Evolutionary conservation across 306 rosid genomes (phyloP), one percentile per base, ranked within the genome.

Genomic region (Vachellia pachyceras): DNA sequence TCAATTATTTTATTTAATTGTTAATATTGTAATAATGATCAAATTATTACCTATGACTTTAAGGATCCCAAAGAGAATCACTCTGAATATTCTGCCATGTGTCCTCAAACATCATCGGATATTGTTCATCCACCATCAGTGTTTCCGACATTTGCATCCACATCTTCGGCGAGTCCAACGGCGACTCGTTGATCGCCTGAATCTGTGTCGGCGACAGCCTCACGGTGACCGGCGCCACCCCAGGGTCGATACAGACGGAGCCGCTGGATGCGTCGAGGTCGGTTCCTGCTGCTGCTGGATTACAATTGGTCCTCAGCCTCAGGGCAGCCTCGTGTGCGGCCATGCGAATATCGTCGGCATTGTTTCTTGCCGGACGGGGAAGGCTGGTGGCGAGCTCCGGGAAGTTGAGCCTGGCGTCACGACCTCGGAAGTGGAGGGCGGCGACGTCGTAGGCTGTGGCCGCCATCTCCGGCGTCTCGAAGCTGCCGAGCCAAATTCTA

Each of bases 401-500:
- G 77, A 95, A 93, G 76, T 95, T 95, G 3, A 95, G 93, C 13
- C 79, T 79, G 0, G 94, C 93, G 9, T 82, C 92, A 0, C 88
- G 84, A 10, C 99, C 99, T 1, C 90, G 65, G 44, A 95, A 88
- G 82, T 91, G 94, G 4, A 95, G 66, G 7, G 99, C 97, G 0
- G 99, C 99, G 1, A 85, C 97, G 36, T 95, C 99, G 40, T 95
- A 95, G 0, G 99, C 99, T 0, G 97, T 97, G 0, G 99, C 99
- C 0, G 97, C 99, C 97, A 95, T 95, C 75, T 93, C 92, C 0
- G 94, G 94, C 0, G 92, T 82, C 84, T 91, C 92, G 54, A 89
- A 95, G 73, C 99, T 95, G 0, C 99, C 99, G 0, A 95, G 80
- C 99, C 99, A 95, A 55, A 95, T 95, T 23, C 99, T 58, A 17